Evolutionary conservation across 2,329 filamentous ascomycete species (phyloP).

Genomic region (Pestalotiopsis sp.): DNA sequence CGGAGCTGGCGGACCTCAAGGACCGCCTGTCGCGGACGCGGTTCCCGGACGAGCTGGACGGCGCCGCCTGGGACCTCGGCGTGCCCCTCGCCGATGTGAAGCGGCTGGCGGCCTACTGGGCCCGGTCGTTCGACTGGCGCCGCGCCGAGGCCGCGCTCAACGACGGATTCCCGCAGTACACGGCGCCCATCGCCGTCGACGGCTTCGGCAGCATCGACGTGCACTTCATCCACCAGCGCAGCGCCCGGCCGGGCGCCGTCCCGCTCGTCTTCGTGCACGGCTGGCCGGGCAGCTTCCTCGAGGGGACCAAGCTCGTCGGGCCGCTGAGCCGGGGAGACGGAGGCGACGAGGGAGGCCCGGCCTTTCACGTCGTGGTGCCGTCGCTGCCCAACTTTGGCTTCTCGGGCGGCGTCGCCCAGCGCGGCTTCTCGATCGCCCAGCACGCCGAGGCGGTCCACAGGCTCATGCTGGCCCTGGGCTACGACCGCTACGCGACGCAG

Average conservation of each 20-base stretch:
- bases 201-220: constrained; percentile 62
- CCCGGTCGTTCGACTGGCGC: constrained; percentile 62
- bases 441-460: constrained; percentile 62
- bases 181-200: constrained; percentile 52
- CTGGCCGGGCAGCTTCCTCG: constrained; percentile 62
- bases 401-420: constrained; percentile 38
- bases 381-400: constrained; percentile 51
- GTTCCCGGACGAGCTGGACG: constrained; percentile 60
- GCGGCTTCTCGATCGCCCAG: constrained; percentile 58
- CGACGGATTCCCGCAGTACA: constrained; percentile 57
- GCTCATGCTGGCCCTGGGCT: constrained; percentile 63
- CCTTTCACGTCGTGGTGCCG: constrained; percentile 50
- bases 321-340: constrained; percentile 26
- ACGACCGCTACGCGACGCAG: constrained; percentile 57
- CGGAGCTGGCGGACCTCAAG: constrained; percentile 52
- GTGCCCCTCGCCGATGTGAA: constrained; percentile 62
- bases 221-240: constrained; percentile 63
- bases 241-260: constrained; percentile 42
- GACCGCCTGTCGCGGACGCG: constrained; percentile 55
- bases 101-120: constrained; percentile 60
- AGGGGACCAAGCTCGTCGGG: constrained; percentile 57
- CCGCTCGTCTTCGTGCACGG: constrained; percentile 31
- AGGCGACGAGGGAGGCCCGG: constrained; percentile 24
- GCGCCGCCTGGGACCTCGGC: constrained; percentile 59
- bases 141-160: constrained; percentile 62